These are phyloP conservation scores for Candida sonorensis DNA, from an alignment of 805 yeast species.

Conservation along the genomic window DNA sequence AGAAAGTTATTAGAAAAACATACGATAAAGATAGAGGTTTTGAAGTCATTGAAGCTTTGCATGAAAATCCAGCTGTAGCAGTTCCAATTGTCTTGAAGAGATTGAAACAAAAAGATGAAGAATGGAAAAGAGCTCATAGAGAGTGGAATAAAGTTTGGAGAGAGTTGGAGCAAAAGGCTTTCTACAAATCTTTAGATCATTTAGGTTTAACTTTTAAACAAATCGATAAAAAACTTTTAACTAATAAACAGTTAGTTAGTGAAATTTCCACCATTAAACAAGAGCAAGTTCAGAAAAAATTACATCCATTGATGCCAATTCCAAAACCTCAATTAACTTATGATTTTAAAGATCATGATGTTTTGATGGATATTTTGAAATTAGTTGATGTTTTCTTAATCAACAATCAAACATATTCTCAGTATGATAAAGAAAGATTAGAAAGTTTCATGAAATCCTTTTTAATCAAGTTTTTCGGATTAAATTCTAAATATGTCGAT, in stretches of 20 bases:
- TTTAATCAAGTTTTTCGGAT: conserved; percentile 62
- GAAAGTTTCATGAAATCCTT: conserved; percentile 66
- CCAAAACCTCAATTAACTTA: conserved; percentile 67
- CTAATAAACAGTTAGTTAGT: conserved; percentile 83
- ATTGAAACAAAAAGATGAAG: conserved; percentile 95
- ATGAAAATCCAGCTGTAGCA: conserved; percentile 91
- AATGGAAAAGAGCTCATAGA: conserved; percentile 96
- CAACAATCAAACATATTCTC: conserved; percentile 68
- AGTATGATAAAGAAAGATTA: conserved; percentile 72
- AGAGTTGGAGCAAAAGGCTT: conserved; percentile 93
- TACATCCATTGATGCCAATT: conserved; percentile 79
- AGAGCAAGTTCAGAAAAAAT: conserved; percentile 81
- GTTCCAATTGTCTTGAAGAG: conserved; percentile 90
- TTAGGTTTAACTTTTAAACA: conserved; percentile 94
- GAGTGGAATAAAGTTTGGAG: conserved; percentile 99
- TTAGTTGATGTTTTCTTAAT: conserved; percentile 61
- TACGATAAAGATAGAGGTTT: conserved; percentile 93
- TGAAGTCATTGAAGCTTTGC: conserved; percentile 89
- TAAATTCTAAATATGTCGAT: conserved; percentile 44
- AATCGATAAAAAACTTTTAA: conserved; percentile 85
- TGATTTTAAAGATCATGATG: conserved; percentile 55
- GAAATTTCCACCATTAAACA: conserved; percentile 89
- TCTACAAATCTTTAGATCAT: conserved; percentile 90
- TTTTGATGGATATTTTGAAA: conserved; percentile 67
- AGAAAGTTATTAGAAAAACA: conserved; percentile 84